phyloP scores from a whole-genome alignment of 345 rosid species.

The Odontarrhena argentea region DNA sequence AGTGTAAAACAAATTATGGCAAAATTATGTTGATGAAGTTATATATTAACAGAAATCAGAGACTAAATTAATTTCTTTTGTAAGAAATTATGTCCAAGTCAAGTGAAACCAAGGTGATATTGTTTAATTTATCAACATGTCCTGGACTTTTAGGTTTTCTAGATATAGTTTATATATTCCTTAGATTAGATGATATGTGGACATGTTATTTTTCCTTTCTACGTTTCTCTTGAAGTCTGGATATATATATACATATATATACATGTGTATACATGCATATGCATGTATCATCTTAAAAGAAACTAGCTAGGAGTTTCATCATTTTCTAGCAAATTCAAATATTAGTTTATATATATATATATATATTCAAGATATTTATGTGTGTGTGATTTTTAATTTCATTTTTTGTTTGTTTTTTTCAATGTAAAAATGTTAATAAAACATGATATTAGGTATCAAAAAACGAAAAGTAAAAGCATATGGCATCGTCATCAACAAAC shows the following conservation, averaged over 20 bases:
- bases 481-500: slow-evolving; percentile 64
- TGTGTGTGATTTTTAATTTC: not conserved
- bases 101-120: slow-evolving; percentile 12
- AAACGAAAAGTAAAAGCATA: not conserved
- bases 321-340: slow-evolving; percentile 21
- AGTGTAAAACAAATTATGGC: not conserved
- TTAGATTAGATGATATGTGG: slow-evolving; percentile 7
- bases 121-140: slow-evolving; percentile 9
- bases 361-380: not conserved
- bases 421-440: slow-evolving; percentile 6
- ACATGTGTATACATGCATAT: too few species aligned
- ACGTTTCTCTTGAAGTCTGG: not conserved
- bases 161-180: not conserved
- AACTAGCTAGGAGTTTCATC: slow-evolving; percentile 12
- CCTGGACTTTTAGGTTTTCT: slow-evolving; percentile 15
- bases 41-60: not conserved
- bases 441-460: slow-evolving; percentile 22
- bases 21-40: not conserved
- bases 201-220: slow-evolving; percentile 4
- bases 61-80: not conserved
- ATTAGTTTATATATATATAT: not conserved
- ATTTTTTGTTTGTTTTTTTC: not conserved
- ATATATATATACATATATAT: not conserved
- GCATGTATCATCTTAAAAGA: not conserved
- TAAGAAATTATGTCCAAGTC: not conserved